These are phyloP conservation scores for Penicillium sp. DNA, from an alignment of 2,329 filamentous ascomycete genomes.

Conservation along the genomic window DNA sequence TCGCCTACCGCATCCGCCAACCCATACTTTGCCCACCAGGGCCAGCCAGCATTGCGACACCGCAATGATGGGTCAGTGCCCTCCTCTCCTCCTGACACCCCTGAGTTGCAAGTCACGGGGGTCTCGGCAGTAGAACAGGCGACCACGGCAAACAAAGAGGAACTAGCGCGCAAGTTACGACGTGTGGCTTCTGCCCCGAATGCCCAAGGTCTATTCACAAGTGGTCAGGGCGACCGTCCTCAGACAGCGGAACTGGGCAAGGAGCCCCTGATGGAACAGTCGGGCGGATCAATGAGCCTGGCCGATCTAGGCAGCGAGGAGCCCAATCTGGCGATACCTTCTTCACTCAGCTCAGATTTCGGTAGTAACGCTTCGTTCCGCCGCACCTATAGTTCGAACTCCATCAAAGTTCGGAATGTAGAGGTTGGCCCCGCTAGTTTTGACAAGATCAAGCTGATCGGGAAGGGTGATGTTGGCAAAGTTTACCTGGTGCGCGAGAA, in stretches of 20 bases:
- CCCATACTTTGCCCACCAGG: constrained; percentile 96
- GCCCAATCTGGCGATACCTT: constrained; percentile 30
- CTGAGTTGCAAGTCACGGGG: constrained; percentile 69
- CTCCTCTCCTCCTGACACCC: constrained; percentile 87
- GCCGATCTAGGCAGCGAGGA: constrained; percentile 44
- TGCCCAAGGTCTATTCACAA: constrained; percentile 83
- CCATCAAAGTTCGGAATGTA: constrained; percentile 96
- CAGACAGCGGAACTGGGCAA: constrained; percentile 84
- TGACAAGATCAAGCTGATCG: constrained; percentile 99
- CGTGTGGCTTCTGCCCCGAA: constrained; percentile 96
- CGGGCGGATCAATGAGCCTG: constrained; percentile 53
- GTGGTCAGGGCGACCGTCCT: constrained; percentile 64
- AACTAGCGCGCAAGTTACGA: constrained; percentile 85
- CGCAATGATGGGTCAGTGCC: constrained; percentile 93
- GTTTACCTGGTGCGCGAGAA: constrained; percentile 97
- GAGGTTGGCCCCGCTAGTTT: constrained; percentile 95
- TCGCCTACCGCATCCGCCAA: constrained; percentile 94
- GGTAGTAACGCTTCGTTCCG: constrained; percentile 73
- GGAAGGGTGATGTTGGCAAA: constrained; percentile 97
- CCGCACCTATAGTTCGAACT: constrained; percentile 97
- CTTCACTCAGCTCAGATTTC: constrained; percentile 50
- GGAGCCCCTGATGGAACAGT: constrained; percentile 65
- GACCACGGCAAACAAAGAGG: constrained; percentile 81
- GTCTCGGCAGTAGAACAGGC: constrained; percentile 65
- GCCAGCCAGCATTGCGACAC: constrained; percentile 86